Percentiles rank a stretch among this genome's conserved stretches.
Evolutionary conservation across 257 asterid species (phyloP).

Genomic region (Thymus mandschuricus): DNA sequence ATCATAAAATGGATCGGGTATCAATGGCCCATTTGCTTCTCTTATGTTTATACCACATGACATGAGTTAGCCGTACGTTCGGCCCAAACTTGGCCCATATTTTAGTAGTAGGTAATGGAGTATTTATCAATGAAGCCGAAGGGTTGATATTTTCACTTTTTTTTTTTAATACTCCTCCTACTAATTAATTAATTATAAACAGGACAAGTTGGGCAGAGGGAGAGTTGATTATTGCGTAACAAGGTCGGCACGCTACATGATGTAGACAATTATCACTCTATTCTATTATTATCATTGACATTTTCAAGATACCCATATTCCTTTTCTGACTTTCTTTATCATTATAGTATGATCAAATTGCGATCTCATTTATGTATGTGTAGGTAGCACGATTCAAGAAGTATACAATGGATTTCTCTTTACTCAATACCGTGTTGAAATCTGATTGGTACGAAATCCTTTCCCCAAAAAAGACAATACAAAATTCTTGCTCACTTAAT

Average conservation of each 20-base stretch:
- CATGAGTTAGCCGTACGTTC: background rate
- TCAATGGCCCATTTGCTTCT: background rate
- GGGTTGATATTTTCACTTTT: background rate
- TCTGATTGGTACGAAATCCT: too few relatives aligned
- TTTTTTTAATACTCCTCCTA: background rate
- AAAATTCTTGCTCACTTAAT: too few relatives aligned
- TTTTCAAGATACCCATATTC: slow-evolving; percentile 1
- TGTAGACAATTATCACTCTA: background rate
- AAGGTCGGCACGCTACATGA: slow-evolving; percentile 16
- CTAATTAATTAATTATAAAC: background rate
- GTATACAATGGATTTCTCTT: too few relatives aligned
- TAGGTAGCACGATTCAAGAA: too few relatives aligned
- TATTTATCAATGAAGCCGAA: background rate
- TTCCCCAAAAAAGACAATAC: too few relatives aligned
- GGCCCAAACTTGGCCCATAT: background rate
- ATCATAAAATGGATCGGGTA: background rate
- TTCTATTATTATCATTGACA: background rate
- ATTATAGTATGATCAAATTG: background rate
- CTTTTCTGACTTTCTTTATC: slow-evolving; percentile 4
- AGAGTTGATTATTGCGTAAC: background rate
- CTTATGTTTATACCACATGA: background rate
- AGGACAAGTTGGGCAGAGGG: background rate
- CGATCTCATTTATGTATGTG: too few relatives aligned
- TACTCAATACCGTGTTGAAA: too few relatives aligned
- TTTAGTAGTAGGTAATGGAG: background rate